These are phyloP conservation scores for Kuraishia molischiana DNA, from an alignment of 805 yeast genomes.

Conservation along the genomic window DNA sequence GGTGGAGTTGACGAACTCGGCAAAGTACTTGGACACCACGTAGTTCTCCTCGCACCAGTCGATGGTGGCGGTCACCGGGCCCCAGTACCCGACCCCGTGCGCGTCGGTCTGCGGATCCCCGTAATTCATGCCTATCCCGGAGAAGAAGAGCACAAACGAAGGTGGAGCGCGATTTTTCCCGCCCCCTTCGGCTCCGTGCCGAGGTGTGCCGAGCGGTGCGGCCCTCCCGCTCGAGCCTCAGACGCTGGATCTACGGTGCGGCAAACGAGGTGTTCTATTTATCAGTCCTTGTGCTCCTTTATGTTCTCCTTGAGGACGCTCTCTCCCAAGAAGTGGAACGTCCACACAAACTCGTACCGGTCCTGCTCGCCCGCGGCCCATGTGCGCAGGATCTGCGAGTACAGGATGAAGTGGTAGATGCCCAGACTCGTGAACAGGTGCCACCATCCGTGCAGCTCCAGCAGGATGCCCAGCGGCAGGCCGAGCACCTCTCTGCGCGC, in stretches of 20 bases:
- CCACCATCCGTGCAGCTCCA: conserved; percentile 97
- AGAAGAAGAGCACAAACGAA: no score
- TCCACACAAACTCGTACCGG: conserved; percentile 46
- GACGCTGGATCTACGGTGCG: no score
- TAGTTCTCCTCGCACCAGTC: conserved; percentile 99
- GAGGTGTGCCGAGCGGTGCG: no score
- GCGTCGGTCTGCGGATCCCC: not conserved
- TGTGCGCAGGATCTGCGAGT: conserved; percentile 61
- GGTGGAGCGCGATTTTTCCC: no score
- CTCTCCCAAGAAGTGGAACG: conserved; percentile 46
- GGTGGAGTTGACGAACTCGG: conserved; percentile 81
- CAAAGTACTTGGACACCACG: conserved; percentile 74
- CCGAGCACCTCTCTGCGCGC: conserved; percentile 54
- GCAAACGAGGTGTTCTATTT: no score
- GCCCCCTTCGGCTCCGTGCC: no score
- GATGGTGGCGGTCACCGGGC: conserved; percentile 82
- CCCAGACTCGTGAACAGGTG: conserved; percentile 76
- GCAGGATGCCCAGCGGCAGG: conserved; percentile 72
- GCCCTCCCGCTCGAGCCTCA: no score
- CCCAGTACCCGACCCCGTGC: conserved; percentile 67
- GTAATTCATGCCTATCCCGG: no score
- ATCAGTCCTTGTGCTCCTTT: no score
- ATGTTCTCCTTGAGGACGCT: conserved; percentile 15
- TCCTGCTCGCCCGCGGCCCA: conserved; percentile 44
- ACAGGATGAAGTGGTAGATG: conserved; percentile 71